Evolutionary conservation across 192 early-diverging fungal species (phyloP).

Genomic region (Piromyces sp.): DNA sequence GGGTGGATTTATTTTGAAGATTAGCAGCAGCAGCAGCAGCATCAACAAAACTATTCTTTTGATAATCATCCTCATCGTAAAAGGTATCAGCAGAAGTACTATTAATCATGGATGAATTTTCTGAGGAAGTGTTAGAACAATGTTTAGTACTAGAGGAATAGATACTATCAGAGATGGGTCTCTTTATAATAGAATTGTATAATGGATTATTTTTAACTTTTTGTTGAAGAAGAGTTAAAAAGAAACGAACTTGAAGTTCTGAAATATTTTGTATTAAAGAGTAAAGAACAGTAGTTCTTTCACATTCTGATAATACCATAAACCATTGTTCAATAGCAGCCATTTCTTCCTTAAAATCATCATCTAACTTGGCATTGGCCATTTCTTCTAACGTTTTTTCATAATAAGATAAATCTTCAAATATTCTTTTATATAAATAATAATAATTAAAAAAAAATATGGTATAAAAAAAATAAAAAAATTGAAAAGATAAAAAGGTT

Average conservation of each 20-base stretch:
- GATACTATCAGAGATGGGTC: background rate
- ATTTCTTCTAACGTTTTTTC: constrained; percentile 83
- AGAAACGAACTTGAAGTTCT: constrained; percentile 82
- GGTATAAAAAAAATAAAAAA: too few relatives aligned
- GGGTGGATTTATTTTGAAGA: background rate
- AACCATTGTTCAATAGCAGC: constrained; percentile 91
- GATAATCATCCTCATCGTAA: background rate
- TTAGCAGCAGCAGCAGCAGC: background rate
- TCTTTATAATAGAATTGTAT: background rate
- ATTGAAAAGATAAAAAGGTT: too few relatives aligned
- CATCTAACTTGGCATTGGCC: constrained; percentile 60
- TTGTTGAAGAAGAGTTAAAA: constrained; percentile 81
- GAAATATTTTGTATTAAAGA: constrained; percentile 76
- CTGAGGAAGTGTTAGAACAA: background rate
- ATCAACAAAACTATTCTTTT: background rate
- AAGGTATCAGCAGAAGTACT: background rate
- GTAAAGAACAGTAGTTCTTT: constrained; percentile 80
- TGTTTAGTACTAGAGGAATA: background rate
- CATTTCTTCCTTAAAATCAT: constrained; percentile 74
- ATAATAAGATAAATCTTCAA: constrained; percentile 78
- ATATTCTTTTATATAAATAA: constrained; percentile 4
- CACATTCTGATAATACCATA: constrained; percentile 67
- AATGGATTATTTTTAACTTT: constrained; percentile 70
- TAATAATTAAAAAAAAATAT: too few relatives aligned
- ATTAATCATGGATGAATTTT: background rate